Conservation (phyloP, 2,329 filamentous ascomycete genomes). For the Fusarium domesticum region DNA sequence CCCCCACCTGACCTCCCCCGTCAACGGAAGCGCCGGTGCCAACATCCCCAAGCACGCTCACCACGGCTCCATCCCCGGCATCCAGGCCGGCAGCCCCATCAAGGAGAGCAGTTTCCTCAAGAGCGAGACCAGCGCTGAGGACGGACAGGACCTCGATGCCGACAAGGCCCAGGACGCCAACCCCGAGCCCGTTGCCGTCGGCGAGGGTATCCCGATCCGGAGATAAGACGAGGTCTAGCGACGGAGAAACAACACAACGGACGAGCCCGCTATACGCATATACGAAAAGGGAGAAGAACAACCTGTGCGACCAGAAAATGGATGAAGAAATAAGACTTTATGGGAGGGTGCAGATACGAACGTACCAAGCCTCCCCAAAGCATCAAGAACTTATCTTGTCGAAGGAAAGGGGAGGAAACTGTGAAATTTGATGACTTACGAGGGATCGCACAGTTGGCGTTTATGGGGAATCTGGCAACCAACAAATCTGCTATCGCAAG, state of each 20-base stretch:
- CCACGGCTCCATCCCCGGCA: conserved; percentile 43
- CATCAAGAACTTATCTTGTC: conserved; percentile 17
- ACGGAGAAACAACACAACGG: background rate
- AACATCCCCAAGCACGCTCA: conserved; percentile 39
- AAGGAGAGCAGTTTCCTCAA: conserved; percentile 90
- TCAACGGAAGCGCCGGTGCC: conserved; percentile 35
- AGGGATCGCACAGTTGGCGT: conserved; percentile 31
- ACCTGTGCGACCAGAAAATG: background rate
- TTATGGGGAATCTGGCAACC: conserved; percentile 25
- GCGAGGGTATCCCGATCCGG: conserved; percentile 59
- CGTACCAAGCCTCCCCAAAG: conserved; percentile 10
- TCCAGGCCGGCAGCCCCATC: conserved; percentile 72
- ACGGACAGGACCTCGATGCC: conserved; percentile 34
- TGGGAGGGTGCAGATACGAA: conserved; percentile 1
- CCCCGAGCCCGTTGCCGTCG: conserved; percentile 21
- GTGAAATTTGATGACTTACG: conserved; percentile 29
- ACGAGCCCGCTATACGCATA: too few species aligned
- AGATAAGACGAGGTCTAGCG: conserved; percentile 40
- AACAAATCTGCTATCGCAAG: conserved; percentile 23
- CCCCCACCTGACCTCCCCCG: conserved; percentile 75
- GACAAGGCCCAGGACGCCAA: conserved; percentile 42
- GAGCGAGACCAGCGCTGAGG: conserved; percentile 70
- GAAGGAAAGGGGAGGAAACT: conserved; percentile 7
- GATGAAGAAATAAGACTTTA: conserved; percentile 5
- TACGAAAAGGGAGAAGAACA: background rate